Base-by-base conservation (phyloP, 768 basidiomycete species). In the Mrakia blollopis region DNA sequence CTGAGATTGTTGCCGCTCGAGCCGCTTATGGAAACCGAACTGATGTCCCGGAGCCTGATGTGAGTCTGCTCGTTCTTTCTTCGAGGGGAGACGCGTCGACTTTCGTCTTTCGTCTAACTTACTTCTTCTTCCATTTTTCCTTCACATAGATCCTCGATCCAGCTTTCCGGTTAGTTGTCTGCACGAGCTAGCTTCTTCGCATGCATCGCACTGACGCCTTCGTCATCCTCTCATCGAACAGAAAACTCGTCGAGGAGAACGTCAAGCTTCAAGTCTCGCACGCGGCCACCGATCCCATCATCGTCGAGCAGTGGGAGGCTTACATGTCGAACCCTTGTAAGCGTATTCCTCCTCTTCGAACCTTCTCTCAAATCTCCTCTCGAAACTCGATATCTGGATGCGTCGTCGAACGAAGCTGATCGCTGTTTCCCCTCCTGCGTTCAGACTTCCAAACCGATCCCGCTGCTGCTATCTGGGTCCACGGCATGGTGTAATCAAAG, bases 361-460 rank as follows among this genome's bases (percentile, higher is more conserved):
- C 2, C 47, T 11, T 11, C 39, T 41, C 39, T 5, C 39, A n/a
- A n/a, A n/a, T n/a, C n/a, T n/a, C n/a, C n/a, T n/a, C n/a, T n/a
- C n/a, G n/a, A n/a, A n/a, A n/a, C n/a, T n/a, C n/a, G n/a, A n/a
- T n/a, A n/a, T n/a, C n/a, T 54, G 21, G 52, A 54, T 23, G 52
- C 52, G 52, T 23, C 52, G 18, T n/a, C 23, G 25, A 54, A 16
- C n/a, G n/a, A n/a, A n/a, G n/a, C n/a, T 25, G 18, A 54, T 21
- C 57, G 23, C 0, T 9, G 0, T 18, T 57, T 57, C 23, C 57
- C 28, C 57, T n/a, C 10, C 10, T n/a, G 25, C 25, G 0, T 28
- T 9, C 25, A 57, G 57, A 68, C 37, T 68, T 68, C 39, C 65
- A 68, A 37, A 68, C 65, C 25, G 65, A 68, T 23, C 65, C 65